A percentile compares a stretch with the other conserved stretches of the same genome.
Evolutionary conservation across 2,329 filamentous ascomycete species (phyloP).

Genomic region (Cytospora schulzeri): DNA sequence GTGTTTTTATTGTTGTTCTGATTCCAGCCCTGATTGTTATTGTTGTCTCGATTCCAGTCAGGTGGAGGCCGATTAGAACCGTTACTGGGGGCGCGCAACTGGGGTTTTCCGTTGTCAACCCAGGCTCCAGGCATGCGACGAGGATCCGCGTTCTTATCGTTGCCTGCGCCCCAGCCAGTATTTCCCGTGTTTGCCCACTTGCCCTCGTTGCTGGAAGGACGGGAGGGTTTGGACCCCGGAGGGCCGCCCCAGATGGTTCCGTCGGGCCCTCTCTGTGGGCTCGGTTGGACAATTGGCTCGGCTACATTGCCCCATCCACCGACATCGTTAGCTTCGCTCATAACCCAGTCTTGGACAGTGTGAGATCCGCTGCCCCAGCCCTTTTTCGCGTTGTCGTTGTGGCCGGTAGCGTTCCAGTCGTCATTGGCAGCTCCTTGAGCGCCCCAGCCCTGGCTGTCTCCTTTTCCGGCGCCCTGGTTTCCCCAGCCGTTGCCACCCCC

Average conservation of each 20-base stretch:
- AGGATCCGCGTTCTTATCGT: constrained; percentile 3
- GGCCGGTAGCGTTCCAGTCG: background rate
- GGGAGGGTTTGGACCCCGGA: constrained; percentile 10
- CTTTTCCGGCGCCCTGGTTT: background rate
- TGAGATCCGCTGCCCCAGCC: constrained; percentile 13
- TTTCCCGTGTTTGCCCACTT: constrained; percentile 2
- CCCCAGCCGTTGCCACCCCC: background rate
- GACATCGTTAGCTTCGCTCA: background rate
- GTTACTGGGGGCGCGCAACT: background rate
- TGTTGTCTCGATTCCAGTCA: background rate
- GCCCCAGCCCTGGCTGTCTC: background rate
- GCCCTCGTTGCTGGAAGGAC: constrained; percentile 1
- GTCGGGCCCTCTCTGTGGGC: background rate
- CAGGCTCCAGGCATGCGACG: constrained; percentile 14
- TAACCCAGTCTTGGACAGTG: background rate
- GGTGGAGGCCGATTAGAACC: constrained; percentile 7
- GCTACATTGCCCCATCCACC: constrained; percentile 2
- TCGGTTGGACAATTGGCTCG: background rate
- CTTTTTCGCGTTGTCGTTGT: constrained; percentile 10
- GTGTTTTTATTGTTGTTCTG: background rate
- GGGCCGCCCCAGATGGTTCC: constrained; percentile 10
- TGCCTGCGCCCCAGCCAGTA: background rate
- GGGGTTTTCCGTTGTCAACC: background rate
- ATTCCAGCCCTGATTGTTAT: background rate
- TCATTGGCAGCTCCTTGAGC: background rate